phyloP scores from a whole-genome alignment of 225 moss, liverwort and hornwort genomes.

The Marchantia polymorpha region DNA sequence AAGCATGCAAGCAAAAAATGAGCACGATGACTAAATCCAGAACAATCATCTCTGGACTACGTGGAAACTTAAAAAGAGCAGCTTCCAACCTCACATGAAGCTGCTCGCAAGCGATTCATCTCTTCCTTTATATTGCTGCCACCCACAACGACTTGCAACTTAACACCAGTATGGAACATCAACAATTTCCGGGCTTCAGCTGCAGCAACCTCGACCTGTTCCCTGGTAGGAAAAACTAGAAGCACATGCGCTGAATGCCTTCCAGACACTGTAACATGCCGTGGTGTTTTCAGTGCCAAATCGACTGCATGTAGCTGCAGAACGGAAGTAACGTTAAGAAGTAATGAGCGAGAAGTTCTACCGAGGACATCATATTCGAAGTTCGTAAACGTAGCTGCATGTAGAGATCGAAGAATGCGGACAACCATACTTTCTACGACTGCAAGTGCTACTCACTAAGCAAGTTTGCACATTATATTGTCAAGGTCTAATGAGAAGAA shows the following conservation, averaged over 20 bases:
- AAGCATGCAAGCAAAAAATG: neutral
- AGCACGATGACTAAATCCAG: neutral
- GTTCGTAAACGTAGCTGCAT: neutral
- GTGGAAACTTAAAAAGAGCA: too few relatives aligned
- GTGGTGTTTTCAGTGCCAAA: conserved; percentile 11
- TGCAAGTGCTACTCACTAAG: too few relatives aligned
- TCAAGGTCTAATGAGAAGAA: too few relatives aligned
- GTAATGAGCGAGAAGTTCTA: neutral
- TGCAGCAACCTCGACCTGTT: conserved; percentile 25
- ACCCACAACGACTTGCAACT: conserved; percentile 32
- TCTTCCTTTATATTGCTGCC: conserved; percentile 34
- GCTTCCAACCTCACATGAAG: conserved; percentile 33
- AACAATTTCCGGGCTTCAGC: conserved; percentile 32
- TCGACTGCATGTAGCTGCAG: conserved; percentile 37
- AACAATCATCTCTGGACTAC: neutral
- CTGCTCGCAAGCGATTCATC: conserved; percentile 10
- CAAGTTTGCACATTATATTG: too few relatives aligned
- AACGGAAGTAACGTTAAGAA: neutral
- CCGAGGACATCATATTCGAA: neutral
- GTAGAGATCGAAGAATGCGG: neutral
- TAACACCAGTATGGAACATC: conserved; percentile 30
- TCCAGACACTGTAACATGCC: conserved; percentile 32
- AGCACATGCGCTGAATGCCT: conserved; percentile 33
- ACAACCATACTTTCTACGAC: too few relatives aligned
- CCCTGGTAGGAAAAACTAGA: conserved; percentile 40